These are phyloP conservation scores for Spraguea lophii DNA, from an alignment of 371 early-diverging fungal species.

Conservation along the genomic window DNA sequence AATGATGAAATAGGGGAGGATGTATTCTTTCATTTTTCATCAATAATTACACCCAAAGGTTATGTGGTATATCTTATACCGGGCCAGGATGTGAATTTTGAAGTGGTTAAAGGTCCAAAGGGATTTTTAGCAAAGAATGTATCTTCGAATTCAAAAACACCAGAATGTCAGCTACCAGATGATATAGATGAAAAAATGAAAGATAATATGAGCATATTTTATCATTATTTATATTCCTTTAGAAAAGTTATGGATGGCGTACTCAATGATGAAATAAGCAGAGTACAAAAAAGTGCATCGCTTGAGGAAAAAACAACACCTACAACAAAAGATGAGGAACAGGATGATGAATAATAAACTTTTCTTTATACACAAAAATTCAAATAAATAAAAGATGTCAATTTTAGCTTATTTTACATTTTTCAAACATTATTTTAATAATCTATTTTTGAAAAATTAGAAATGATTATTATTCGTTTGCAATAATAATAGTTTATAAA, in stretches of 20 bases:
- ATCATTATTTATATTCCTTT: slow-evolving; percentile 5
- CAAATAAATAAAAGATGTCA: too few species aligned
- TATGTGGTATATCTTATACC: slow-evolving; percentile 6
- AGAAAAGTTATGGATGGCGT: slow-evolving; percentile 3
- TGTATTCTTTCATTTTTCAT: slow-evolving; percentile 17
- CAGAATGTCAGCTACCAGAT: background rate
- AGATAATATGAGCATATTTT: background rate
- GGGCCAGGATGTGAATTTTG: slow-evolving; percentile 1
- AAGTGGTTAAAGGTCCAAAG: slow-evolving; percentile 5
- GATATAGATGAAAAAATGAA: background rate
- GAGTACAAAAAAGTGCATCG: too few species aligned
- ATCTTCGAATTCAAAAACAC: background rate
- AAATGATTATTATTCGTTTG: too few species aligned
- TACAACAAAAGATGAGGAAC: too few species aligned
- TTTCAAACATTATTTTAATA: too few species aligned
- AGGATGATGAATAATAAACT: too few species aligned
- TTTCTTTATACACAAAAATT: too few species aligned
- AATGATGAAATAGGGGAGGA: slow-evolving; percentile 5
- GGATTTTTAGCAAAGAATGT: slow-evolving; percentile 14
- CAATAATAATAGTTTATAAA: too few species aligned
- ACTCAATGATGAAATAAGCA: slow-evolving; percentile 6
- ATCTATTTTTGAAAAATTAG: too few species aligned
- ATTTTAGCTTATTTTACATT: too few species aligned
- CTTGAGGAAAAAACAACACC: too few species aligned
- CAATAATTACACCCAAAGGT: background rate